Conservation (phyloP, 2,329 filamentous ascomycete species). For the Ceratocystis destructans region DNA sequence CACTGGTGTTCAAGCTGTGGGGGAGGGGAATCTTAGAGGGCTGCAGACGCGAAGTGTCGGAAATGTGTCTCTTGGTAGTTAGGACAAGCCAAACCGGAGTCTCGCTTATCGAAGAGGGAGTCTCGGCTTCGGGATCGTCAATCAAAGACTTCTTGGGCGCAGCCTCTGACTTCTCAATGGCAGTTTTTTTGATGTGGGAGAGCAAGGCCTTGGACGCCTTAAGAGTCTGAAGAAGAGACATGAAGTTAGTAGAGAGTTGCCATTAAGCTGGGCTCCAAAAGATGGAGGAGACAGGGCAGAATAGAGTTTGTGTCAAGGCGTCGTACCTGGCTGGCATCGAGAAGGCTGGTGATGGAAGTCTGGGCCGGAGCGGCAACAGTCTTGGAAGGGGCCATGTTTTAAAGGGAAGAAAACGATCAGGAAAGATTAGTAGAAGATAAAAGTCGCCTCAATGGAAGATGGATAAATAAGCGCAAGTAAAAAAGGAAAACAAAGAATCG, state of each 20-base stretch:
- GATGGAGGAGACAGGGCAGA: background rate
- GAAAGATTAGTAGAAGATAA: background rate
- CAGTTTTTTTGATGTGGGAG: constrained; percentile 45
- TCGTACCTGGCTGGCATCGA: constrained; percentile 15
- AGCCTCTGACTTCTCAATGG: constrained; percentile 34
- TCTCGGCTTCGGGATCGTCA: constrained; percentile 30
- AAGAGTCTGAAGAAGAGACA: constrained; percentile 33
- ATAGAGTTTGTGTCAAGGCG: background rate
- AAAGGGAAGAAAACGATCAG: background rate
- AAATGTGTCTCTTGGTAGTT: constrained; percentile 51
- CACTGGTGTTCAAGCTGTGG: constrained; percentile 56
- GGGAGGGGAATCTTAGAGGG: constrained; percentile 70
- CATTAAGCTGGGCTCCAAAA: background rate
- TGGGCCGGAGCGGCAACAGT: constrained; percentile 14
- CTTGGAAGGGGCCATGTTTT: constrained; percentile 16
- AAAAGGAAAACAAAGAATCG: background rate
- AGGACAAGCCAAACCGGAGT: constrained; percentile 48
- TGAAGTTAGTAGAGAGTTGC: background rate
- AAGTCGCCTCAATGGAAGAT: background rate
- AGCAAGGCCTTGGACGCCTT: constrained; percentile 51
- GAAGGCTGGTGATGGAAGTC: constrained; percentile 2
- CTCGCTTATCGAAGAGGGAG: constrained; percentile 28
- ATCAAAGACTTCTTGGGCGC: constrained; percentile 44
- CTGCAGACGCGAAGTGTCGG: constrained; percentile 65
- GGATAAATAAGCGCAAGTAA: background rate